Evolutionary conservation across 805 yeast genomes (phyloP).

Genomic region (Metschnikowia similis): DNA sequence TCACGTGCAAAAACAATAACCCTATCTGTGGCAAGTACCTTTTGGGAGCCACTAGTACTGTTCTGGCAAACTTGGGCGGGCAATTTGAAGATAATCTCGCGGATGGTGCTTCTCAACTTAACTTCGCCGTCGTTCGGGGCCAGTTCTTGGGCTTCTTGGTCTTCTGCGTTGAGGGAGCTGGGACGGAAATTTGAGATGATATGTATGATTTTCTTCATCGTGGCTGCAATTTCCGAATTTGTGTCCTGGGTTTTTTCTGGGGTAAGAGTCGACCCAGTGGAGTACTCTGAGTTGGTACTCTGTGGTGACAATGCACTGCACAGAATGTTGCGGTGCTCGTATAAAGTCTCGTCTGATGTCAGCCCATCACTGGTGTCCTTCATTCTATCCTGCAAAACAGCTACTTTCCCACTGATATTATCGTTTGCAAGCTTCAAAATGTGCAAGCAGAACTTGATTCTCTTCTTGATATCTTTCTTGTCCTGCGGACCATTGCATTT

Average conservation of each 20-base stretch:
- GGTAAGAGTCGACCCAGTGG: slow-evolving; percentile 4
- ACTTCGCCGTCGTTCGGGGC: slow-evolving; percentile 9
- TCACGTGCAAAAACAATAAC: slow-evolving; percentile 83
- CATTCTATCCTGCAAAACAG: slow-evolving; percentile 51
- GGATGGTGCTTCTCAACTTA: slow-evolving; percentile 60
- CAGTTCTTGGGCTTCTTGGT: slow-evolving; percentile 1
- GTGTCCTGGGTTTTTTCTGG: slow-evolving; percentile 39
- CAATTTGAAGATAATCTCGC: slow-evolving; percentile 69
- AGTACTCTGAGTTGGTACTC: slow-evolving; percentile 1
- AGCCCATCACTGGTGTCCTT: slow-evolving; percentile 35
- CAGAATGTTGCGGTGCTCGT: neutral
- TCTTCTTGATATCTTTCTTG: slow-evolving; percentile 60
- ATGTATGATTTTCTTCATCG: slow-evolving; percentile 83
- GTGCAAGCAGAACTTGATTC: slow-evolving; percentile 75
- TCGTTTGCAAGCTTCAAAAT: slow-evolving; percentile 76
- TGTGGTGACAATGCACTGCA: slow-evolving; percentile 3
- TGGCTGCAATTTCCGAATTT: slow-evolving; percentile 78
- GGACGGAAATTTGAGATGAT: slow-evolving; percentile 75
- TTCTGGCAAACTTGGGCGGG: slow-evolving; percentile 50
- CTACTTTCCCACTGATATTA: slow-evolving; percentile 65
- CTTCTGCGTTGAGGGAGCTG: slow-evolving; percentile 21
- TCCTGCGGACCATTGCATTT: slow-evolving; percentile 14
- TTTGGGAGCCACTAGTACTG: slow-evolving; percentile 23
- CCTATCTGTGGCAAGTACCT: slow-evolving; percentile 49
- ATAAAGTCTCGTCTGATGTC: neutral